Evolutionary conservation across 352 stramenopile species (phyloP), one percentile per base, ranked within the genome.

Genomic region (Globisporangium sylvaticum): DNA sequence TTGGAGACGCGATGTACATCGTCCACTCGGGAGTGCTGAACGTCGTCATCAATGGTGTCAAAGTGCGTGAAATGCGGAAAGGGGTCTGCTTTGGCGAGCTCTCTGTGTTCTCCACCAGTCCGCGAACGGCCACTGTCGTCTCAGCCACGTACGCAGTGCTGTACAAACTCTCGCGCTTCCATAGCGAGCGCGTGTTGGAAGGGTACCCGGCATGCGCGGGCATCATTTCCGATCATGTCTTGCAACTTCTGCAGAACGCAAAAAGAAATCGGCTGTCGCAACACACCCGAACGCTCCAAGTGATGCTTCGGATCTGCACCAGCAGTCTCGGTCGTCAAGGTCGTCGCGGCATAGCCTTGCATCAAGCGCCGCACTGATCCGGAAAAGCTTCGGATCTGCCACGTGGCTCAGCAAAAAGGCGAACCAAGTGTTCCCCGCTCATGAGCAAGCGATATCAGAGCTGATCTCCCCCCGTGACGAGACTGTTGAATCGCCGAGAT

Each of bases 1-100:
- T 76, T 22, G 84, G 84, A 0, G 84, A 93, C 61, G 84, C 75
- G 46, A 91, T 93, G 84, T 91, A 90, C 48, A 69, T 89, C 32
- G 84, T 92, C 9, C 72, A 90, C 44, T 88, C 86, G 0, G 86
- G 86, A 0, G 86, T 94, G 0, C 73, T 92, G 0, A 74, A 82
- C 29, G 75, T 90, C 6, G 64, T 89, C 31, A 74, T 91, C 53
- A 78, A 81, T 14, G 69, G 72, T 0, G 71, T 85, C 9, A 90
- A 77, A 14, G 76, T 94, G 3, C 86, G 86, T 4, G 83, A 94
- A 54, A 70, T 94, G 44, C 77, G 86, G 2, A 91, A 92, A 64
- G 77, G 75, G 0, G 71, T 62, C 24, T 94, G 72, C 55, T 87
- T 94, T 52, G 86, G 86, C 3, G 86, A 94, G 53, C 44, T 94